phyloP scores from a whole-genome alignment of 140 eudicot species.

The Erigeron philadelphicus region DNA sequence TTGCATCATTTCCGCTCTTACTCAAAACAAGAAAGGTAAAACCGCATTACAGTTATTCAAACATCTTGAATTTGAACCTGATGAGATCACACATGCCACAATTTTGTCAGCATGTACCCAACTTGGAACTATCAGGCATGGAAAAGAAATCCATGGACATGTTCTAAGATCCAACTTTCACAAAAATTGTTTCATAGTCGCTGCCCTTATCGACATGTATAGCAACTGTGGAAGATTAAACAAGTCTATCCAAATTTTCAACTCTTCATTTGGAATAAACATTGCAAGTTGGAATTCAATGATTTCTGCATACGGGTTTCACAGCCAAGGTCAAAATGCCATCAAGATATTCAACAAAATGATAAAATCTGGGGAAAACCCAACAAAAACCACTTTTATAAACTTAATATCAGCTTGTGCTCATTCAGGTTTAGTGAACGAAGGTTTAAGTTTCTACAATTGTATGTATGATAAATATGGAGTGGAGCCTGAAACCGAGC shows the following conservation, averaged over 20 bases:
- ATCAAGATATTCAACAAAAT: conserved; percentile 36
- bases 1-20: conserved; percentile 44
- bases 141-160: conserved; percentile 61
- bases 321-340: conserved; percentile 48
- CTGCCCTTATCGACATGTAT: conserved; percentile 63
- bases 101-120: conserved; percentile 60
- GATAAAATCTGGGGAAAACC: conserved; percentile 31
- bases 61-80: conserved; percentile 46
- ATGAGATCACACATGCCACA: conserved; percentile 48
- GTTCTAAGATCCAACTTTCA: conserved; percentile 34
- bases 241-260: conserved; percentile 28
- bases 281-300: conserved; percentile 53
- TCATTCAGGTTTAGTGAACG: conserved; percentile 51
- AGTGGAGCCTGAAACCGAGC: conserved; percentile 44
- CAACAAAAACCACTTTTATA: conserved; percentile 52
- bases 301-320: conserved; percentile 65
- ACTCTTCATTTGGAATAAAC: conserved; percentile 23
- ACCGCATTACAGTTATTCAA: conserved; percentile 40
- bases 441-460: conserved; percentile 39
- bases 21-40: conserved; percentile 45
- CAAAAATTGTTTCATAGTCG: conserved; percentile 38
- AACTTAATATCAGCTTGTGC: conserved; percentile 67
- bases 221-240: conserved; percentile 65
- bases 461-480: conserved; percentile 39
- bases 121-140: conserved; percentile 46